Conservation (phyloP, 495 filamentous ascomycete species). For the Penicillium daleae region DNA sequence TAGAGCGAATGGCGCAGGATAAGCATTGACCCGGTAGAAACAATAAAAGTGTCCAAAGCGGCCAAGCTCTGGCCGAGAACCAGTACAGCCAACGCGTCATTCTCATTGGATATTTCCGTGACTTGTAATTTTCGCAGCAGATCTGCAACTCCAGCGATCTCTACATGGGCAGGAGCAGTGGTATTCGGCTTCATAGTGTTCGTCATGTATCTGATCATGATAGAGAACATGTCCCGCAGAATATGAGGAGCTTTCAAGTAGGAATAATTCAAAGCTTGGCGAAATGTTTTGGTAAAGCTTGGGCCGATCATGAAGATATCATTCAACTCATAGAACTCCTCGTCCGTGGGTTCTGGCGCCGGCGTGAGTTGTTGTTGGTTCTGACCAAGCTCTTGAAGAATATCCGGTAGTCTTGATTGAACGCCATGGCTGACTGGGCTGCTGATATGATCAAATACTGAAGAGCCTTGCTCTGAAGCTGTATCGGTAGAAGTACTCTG, state of each 20-base stretch:
- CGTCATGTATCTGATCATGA: conserved; percentile 7
- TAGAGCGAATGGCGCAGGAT: conserved; percentile 5
- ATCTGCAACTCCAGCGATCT: conserved; percentile 4
- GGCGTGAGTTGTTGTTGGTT: background rate
- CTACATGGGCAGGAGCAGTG: background rate
- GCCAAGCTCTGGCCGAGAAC: conserved; percentile 9
- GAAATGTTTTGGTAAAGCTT: conserved; percentile 2
- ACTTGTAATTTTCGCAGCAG: conserved; percentile 2
- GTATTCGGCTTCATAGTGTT: background rate
- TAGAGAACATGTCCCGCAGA: conserved; percentile 3
- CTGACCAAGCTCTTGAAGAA: background rate
- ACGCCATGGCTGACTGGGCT: background rate
- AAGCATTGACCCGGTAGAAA: conserved; percentile 8
- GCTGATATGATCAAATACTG: background rate
- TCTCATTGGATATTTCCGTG: background rate
- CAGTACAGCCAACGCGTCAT: conserved; percentile 6
- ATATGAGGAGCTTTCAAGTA: conserved; percentile 1
- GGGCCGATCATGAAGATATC: conserved; percentile 14
- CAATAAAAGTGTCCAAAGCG: conserved; percentile 5
- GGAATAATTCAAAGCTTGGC: conserved; percentile 7
- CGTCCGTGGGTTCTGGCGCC: background rate
- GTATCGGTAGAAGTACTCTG: conserved; percentile 5
- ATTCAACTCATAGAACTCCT: conserved; percentile 4
- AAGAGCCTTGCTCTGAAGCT: background rate
- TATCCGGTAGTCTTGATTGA: background rate